Evolutionary conservation across 495 filamentous ascomycete genomes (phyloP), one percentile per base, ranked within the genome.

Genomic region (Talaromyces thailandensis): DNA sequence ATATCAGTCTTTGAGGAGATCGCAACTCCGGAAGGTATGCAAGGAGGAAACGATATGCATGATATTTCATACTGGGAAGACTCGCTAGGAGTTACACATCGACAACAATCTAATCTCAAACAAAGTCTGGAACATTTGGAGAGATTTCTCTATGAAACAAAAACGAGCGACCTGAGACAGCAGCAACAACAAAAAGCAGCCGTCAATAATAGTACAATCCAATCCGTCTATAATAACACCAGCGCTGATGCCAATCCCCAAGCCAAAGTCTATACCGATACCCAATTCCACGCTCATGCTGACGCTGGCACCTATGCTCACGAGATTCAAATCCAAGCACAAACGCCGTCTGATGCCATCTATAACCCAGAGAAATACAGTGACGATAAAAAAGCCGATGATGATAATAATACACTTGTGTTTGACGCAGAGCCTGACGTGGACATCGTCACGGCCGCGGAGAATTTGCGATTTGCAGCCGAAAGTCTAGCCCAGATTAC

Each of bases 361-460:
- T 31, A 61, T 60, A 64, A 26, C 21, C 56, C 56, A 16, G 45
- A 63, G 50, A 70, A 70, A 14, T 74, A 60, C 35, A 43, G 11
- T 60, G 11, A 24, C 11, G 16, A 60, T 28, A 24, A 24, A 18
- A 43, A 31, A 58, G 8, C 9, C 43, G 43, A 40, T 50, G 43
- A 40, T 50, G 16, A 48, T 52, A 61, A 79, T 61, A 76, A 78
- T 31, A 67, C 65, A 14, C 59, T 66, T 7, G 23, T 35, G 28
- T 62, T 43, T 16, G 64, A 64, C 12, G 63, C 64, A 2, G 80
- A 80, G 12, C 71, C 66, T 9, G 81, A 84, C 0, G 65, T 83
- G 21, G 93, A 98, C 69, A 86, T 98, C n/a, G 95, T 97, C 3
- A 78, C 93, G 52, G 93, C 92, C n/a, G 95, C 94, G 0, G 94